Base-by-base conservation (phyloP, 1,284 basidiomycete genomes). In the Schizopora paradoxa region DNA sequence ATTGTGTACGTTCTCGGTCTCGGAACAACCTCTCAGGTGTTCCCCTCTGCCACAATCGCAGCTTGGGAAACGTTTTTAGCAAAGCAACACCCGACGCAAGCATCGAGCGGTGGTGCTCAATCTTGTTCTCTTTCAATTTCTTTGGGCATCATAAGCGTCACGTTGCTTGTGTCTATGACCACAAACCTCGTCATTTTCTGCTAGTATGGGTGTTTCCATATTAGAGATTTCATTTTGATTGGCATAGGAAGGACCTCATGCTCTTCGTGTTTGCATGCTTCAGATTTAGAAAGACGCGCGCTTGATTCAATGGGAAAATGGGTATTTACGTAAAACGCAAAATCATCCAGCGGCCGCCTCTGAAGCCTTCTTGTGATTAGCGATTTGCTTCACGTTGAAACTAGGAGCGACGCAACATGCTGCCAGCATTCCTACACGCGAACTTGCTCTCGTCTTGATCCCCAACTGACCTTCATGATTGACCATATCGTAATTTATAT, bases 1-100 rank as follows among this genome's bases (percentile, higher is more conserved):
- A 71, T 82, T n/a, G 76, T 69, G 47, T 72, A 73, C 41, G 76
- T 76, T 2, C 60, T 66, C 3, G 68, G 65, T 0, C 65, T 68
- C 4, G 73, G 70, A 11, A 64, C 63, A 39, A 74, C 70, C 10
- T 77, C 73, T 3, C 73, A 73, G 51, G 59, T 72, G 14, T 76
- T 69, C 52, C 76, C 77, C 7, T 57, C 64, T 2, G 70, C 72
- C 0, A 82, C 77, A 1, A 64, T 75, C 31, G 68, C 68, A 8
- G 76, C 77, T 1, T 84, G 81, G 81, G 58, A 68, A 33, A 56
- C 48, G 38, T 64, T 56, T 54, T 54, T 62, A 42, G 49, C 40
- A n/a, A 43, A 44, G 13, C 27, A 14, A 19, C 26, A 36, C 11
- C 41, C 51, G 18, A 33, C 43, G 8, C n/a, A n/a, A n/a, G 14